Conservation (phyloP, 495 filamentous ascomycete genomes). For the Oidiodendron maius region DNA sequence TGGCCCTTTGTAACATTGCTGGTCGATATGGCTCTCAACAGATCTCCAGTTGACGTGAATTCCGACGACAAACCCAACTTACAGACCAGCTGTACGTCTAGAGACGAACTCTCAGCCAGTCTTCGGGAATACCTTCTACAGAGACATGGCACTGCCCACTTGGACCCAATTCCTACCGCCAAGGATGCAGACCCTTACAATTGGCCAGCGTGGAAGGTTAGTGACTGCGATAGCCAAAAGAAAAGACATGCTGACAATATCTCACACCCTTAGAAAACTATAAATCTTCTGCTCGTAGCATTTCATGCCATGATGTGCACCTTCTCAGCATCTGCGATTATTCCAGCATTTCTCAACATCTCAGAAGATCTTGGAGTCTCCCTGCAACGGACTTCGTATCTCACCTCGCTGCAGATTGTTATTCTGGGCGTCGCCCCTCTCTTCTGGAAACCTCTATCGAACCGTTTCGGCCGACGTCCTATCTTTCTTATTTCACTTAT, state of each 20-base stretch:
- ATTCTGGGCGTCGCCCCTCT: conserved; percentile 44
- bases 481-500: conserved; percentile 42
- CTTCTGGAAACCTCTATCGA: conserved; percentile 49
- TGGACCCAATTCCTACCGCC: conserved; percentile 46
- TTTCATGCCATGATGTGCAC: conserved; percentile 53
- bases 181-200: conserved; percentile 47
- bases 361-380: conserved; percentile 33
- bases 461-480: conserved; percentile 44
- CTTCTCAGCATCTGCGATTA: conserved; percentile 43
- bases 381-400: conserved; percentile 39
- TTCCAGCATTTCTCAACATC: conserved; percentile 44
- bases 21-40: too few relatives aligned
- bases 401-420: conserved; percentile 45
- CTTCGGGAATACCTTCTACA: conserved; percentile 47
- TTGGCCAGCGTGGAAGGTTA: conserved; percentile 53
- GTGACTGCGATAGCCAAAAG: too few relatives aligned
- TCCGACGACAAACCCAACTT: too few relatives aligned
- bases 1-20: too few relatives aligned
- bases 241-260: background rate
- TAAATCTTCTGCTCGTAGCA: conserved; percentile 45
- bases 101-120: too few relatives aligned
- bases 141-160: conserved; percentile 47
- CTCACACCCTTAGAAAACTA: conserved; percentile 46
- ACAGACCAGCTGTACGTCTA: too few relatives aligned
- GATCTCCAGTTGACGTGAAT: too few relatives aligned